Percentiles rank a stretch among this genome's conserved stretches.
These are phyloP conservation scores for Fusarium decemcellulare DNA, from an alignment of 2,329 filamentous ascomycete genomes.

Conservation along the genomic window DNA sequence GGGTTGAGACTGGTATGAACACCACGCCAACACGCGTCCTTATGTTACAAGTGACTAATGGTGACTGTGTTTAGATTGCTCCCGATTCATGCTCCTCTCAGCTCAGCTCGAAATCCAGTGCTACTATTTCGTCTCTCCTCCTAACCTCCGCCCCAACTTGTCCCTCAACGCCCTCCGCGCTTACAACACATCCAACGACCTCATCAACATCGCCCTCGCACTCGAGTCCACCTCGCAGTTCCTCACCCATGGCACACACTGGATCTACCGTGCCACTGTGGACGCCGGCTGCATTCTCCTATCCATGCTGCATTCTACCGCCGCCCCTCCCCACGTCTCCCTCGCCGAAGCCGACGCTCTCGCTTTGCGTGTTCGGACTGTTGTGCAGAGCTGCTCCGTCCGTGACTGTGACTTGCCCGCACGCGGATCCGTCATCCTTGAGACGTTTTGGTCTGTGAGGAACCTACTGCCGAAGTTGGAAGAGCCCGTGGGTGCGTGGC, in stretches of 20 bases:
- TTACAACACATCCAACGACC: slow-evolving; percentile 62
- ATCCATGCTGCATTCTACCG: slow-evolving; percentile 62
- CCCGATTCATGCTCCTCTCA: slow-evolving; percentile 63
- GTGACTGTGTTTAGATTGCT: slow-evolving; percentile 54
- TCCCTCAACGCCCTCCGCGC: slow-evolving; percentile 62
- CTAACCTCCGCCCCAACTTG: slow-evolving; percentile 54
- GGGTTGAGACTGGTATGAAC: slow-evolving; percentile 60
- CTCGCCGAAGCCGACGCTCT: slow-evolving; percentile 49
- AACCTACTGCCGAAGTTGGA: slow-evolving; percentile 56
- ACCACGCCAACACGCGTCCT: background rate
- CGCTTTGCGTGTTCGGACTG: slow-evolving; percentile 51
- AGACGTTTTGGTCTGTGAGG: slow-evolving; percentile 63
- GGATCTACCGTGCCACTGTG: slow-evolving; percentile 63
- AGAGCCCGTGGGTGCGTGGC: slow-evolving; percentile 57
- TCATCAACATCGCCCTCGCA: slow-evolving; percentile 59
- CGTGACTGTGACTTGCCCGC: slow-evolving; percentile 64
- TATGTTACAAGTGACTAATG: background rate
- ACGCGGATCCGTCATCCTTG: slow-evolving; percentile 62
- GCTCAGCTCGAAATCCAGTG: slow-evolving; percentile 67
- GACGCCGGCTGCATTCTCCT: slow-evolving; percentile 62
- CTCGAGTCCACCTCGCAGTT: slow-evolving; percentile 59
- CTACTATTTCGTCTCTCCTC: slow-evolving; percentile 65
- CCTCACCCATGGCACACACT: slow-evolving; percentile 64
- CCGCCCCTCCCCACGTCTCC: slow-evolving; percentile 50
- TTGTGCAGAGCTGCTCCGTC: slow-evolving; percentile 60